phyloP scores from a whole-genome alignment of 78 protist genomes.

The Emiliania huxleyi region DNA sequence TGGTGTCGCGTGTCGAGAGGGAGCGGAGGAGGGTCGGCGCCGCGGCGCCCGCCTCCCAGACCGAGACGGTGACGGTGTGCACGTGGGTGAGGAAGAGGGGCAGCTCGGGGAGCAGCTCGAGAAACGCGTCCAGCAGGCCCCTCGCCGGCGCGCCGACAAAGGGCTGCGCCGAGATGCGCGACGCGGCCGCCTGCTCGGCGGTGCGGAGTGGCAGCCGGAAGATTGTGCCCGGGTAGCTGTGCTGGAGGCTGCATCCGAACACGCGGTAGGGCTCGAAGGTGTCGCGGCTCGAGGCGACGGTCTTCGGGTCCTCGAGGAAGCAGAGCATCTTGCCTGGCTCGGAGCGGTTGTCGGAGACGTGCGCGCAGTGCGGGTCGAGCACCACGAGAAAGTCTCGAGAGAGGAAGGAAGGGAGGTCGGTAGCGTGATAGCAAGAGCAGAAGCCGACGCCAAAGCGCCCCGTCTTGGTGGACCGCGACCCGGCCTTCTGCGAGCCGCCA shows the following conservation, averaged over 20 bases:
- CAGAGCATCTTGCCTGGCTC: conserved; percentile 1
- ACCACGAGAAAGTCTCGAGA: background rate
- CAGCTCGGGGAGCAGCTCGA: too few species aligned
- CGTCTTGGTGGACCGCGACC: background rate
- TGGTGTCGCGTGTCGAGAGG: background rate
- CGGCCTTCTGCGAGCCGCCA: conserved; percentile 32
- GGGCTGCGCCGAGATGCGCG: background rate
- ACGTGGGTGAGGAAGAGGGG: too few species aligned
- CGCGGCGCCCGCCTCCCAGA: background rate
- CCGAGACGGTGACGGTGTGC: too few species aligned
- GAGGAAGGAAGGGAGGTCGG: conserved; percentile 64
- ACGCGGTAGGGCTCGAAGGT: conserved; percentile 33
- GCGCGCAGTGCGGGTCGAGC: conserved; percentile 55
- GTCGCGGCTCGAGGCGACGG: background rate
- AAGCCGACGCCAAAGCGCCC: conserved; percentile 74
- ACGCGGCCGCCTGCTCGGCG: background rate
- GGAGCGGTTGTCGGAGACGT: background rate
- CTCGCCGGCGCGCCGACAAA: too few species aligned
- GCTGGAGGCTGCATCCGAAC: background rate
- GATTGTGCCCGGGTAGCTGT: too few species aligned
- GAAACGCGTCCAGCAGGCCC: too few species aligned
- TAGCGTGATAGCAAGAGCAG: conserved; percentile 59
- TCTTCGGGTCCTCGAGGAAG: background rate
- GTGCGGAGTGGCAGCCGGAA: conserved; percentile 22
- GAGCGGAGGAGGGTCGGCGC: background rate